A percentile compares a stretch with the other conserved stretches of the same genome.
These are phyloP conservation scores for Salicornia ramosissima DNA, from an alignment of 148 eudicot genomes.

Conservation along the genomic window DNA sequence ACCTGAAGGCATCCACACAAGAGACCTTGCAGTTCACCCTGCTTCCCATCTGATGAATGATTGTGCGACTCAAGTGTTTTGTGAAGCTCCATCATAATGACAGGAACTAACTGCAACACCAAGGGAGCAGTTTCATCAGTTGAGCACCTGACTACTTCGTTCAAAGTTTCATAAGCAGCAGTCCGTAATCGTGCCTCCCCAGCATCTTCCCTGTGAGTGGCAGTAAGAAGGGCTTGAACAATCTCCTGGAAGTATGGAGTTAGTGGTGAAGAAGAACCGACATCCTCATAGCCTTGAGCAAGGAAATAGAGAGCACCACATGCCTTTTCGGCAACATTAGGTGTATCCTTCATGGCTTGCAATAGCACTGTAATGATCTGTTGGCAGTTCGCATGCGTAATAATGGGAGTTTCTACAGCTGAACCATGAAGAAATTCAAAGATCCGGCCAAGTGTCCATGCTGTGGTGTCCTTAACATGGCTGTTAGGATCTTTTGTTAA, in stretches of 20 bases:
- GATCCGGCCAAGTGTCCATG: slow-evolving; percentile 94
- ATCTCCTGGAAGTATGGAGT: slow-evolving; percentile 85
- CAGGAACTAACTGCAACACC: slow-evolving; percentile 72
- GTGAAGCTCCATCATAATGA: slow-evolving; percentile 90
- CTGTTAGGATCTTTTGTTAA: slow-evolving; percentile 80
- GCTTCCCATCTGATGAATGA: slow-evolving; percentile 78
- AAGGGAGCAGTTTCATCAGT: slow-evolving; percentile 85
- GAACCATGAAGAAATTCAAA: slow-evolving; percentile 90
- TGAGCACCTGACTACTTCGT: slow-evolving; percentile 93
- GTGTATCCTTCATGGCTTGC: slow-evolving; percentile 85
- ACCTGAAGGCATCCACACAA: slow-evolving; percentile 95
- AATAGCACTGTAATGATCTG: slow-evolving; percentile 76
- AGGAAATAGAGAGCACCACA: slow-evolving; percentile 96
- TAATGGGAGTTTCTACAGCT: slow-evolving; percentile 56
- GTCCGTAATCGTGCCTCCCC: slow-evolving; percentile 78
- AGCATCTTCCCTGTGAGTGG: slow-evolving; percentile 82
- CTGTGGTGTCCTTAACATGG: slow-evolving; percentile 96
- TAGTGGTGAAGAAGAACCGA: slow-evolving; percentile 63
- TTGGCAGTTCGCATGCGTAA: slow-evolving; percentile 74
- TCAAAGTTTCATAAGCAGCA: slow-evolving; percentile 89
- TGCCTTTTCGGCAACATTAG: slow-evolving; percentile 93
- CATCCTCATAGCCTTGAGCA: slow-evolving; percentile 87
- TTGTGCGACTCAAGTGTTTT: slow-evolving; percentile 73
- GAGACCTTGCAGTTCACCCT: slow-evolving; percentile 84
- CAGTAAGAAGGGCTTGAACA: slow-evolving; percentile 77